These are phyloP conservation scores for Hippophae gyantsensis DNA, from an alignment of 306 rosid species.

Conservation along the genomic window DNA sequence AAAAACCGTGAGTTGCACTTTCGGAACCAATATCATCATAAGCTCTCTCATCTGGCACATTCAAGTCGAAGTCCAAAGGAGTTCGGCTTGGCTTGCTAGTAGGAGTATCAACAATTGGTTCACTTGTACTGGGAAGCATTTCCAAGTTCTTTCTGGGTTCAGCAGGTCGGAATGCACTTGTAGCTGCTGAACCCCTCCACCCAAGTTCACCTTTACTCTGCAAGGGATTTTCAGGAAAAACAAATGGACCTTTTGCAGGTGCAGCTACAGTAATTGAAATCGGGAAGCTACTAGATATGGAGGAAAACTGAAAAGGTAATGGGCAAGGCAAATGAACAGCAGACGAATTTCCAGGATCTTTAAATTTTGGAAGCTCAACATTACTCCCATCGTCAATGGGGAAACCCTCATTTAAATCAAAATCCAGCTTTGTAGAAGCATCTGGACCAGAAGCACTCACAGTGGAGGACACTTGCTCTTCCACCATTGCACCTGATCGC, in stretches of 20 bases:
- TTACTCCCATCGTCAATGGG: conserved; percentile 60
- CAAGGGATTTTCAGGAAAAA: conserved; percentile 63
- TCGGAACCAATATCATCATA: conserved; percentile 52
- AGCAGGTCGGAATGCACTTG: conserved; percentile 93
- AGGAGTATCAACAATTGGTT: conserved; percentile 31
- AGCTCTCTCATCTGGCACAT: conserved; percentile 59
- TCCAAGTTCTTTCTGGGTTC: conserved; percentile 75
- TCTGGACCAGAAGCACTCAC: conserved; percentile 32
- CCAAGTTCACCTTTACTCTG: conserved; percentile 68
- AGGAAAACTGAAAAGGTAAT: conserved; percentile 50
- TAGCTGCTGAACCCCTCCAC: conserved; percentile 97
- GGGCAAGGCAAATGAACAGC: conserved; percentile 45
- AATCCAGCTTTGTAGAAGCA: conserved; percentile 51
- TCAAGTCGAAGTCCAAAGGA: conserved; percentile 81
- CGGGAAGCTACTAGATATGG: conserved; percentile 55
- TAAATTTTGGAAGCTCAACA: conserved; percentile 45
- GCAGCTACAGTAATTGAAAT: conserved; percentile 77
- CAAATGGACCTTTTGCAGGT: conserved; percentile 79
- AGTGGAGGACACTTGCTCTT: conserved; percentile 17
- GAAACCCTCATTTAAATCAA: conserved; percentile 87
- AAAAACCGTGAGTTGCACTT: conserved; percentile 20
- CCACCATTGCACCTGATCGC: conserved; percentile 27
- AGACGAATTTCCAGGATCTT: conserved; percentile 38
- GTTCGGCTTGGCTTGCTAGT: conserved; percentile 46
- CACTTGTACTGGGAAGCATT: conserved; percentile 24